phyloP scores from a whole-genome alignment of 371 early-diverging fungal species.

The Lichtheimia ramosa region DNA sequence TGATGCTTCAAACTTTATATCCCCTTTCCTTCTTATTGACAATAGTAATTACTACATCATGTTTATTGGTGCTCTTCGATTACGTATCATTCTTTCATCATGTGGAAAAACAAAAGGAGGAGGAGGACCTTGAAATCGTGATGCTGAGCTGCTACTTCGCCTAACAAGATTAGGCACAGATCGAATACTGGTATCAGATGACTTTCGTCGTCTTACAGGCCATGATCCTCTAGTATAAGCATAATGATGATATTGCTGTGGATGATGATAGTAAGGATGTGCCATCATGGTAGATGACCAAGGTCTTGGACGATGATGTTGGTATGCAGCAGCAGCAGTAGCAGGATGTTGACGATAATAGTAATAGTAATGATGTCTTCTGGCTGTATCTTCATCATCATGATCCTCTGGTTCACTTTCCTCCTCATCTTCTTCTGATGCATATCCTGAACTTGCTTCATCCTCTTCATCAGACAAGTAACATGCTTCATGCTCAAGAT shows the following conservation, averaged over 20 bases:
- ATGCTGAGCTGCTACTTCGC: no score
- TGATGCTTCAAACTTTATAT: no score
- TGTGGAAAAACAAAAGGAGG: no score
- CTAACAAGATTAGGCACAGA: not conserved
- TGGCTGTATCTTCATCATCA: not conserved
- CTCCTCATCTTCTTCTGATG: not conserved
- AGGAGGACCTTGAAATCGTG: no score
- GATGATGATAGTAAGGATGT: not conserved
- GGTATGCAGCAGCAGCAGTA: not conserved
- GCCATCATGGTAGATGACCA: not conserved
- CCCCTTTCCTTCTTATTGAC: no score
- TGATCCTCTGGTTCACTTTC: not conserved
- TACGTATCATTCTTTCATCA: no score
- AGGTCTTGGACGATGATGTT: not conserved
- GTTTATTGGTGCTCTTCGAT: no score
- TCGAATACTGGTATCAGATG: not conserved
- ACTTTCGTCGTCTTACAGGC: not conserved
- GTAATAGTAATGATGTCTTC: not conserved
- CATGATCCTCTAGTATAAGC: not conserved
- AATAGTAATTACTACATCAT: no score
- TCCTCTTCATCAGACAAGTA: not conserved
- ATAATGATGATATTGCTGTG: not conserved
- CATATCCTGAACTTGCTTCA: constrained; percentile 1
- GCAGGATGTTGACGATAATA: not conserved
- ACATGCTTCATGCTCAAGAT: no score